Base-by-base conservation (phyloP, 2,329 filamentous ascomycete genomes). In the Paracorniculantispora psalliotae region DNA sequence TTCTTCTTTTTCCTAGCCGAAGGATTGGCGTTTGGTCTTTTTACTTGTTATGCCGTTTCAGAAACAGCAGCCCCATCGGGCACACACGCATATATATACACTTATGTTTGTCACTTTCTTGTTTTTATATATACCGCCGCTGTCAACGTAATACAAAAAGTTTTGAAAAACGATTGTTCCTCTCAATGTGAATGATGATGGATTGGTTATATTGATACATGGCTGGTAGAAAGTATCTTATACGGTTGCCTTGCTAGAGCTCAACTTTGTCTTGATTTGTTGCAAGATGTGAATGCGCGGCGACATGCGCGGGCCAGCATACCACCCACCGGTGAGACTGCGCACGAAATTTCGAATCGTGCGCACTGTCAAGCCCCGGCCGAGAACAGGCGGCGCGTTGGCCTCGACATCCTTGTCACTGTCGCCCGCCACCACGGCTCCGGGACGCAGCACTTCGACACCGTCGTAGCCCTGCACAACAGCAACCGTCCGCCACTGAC, bases 281-380 rank as follows among this genome's bases (percentile, higher is more conserved):
- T 71, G 77, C 68, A 85, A 66, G 19, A 86, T 75, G 63, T 77
- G 71, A 46, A 86, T 77, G 54, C 76, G 73, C 6, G 83, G 82
- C 62, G 76, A 76, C 82, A 87, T 85, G 63, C 78, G 76, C 25
- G 84, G 85, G 0, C 85, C 86, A 63, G 83, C 63, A 85, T 85
- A 89, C 81, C 83, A 87, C 0, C 86, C 85, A 2, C 83, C 79
- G 0, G 82, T 85, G 5, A 73, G 61, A 26, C 61, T 62, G 61
- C 79, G 78, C 7, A 82, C 75, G 2, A 62, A 50, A 5, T 75
- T 70, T 59, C 77, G 77, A 35, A 79, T 55, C 26, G 63, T 64
- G 30, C 68, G 72, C 17, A 83, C 67, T 0, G 69, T 50, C 35
- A 69, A 71, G 1, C 78, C 82, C 35, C 73, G 73, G 2, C 82